Evolutionary conservation across 495 filamentous ascomycete species (phyloP), one percentile per base, ranked within the genome.

Genomic region (Margaritispora aquatica): DNA sequence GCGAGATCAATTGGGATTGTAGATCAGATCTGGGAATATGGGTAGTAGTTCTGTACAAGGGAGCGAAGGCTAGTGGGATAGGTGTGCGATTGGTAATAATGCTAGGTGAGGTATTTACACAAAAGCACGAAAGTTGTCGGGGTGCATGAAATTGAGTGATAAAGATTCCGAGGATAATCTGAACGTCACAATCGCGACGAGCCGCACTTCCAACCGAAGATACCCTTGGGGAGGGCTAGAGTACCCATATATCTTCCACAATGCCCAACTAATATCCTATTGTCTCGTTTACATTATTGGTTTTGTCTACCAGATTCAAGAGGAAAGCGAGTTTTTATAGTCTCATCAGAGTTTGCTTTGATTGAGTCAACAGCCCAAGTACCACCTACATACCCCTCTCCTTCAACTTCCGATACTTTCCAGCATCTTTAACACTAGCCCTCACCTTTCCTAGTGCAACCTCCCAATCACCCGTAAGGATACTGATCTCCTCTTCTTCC

Each of bases 341-440:
- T n/a, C n/a, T n/a, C n/a, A n/a, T n/a, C n/a, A n/a, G n/a, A n/a
- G n/a, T n/a, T n/a, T n/a, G n/a, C n/a, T n/a, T n/a, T n/a, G n/a
- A n/a, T n/a, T n/a, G n/a, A 21, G 10, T 44, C 38, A n/a, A 44
- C 7, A 10, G 19, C 19, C 38, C 19, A 44, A n/a, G 15, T n/a
- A 15, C 17, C 11, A 8, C 15, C 15, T 44, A 69, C 67, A 69
- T 69, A 21, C 67, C 67, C 50, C 67, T 57, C 54, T 76, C 71
- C 48, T 76, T 76, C 57, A 93, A 62, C 63, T 73, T 74, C 62
- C 85, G 78, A 74, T 92, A 95, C 73, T 84, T 88, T 60, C 74
- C 77, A 58, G 85, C 72, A 70, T 91, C 82, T 49, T 83, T 87
- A 48, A 98, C 93, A 75, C 90, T 95, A 21, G 88, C 87, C 69